Percentiles rank a stretch among this genome's conserved stretches.
Conservation (phyloP, 768 basidiomycete species). For the Hygrocybe punicea region DNA sequence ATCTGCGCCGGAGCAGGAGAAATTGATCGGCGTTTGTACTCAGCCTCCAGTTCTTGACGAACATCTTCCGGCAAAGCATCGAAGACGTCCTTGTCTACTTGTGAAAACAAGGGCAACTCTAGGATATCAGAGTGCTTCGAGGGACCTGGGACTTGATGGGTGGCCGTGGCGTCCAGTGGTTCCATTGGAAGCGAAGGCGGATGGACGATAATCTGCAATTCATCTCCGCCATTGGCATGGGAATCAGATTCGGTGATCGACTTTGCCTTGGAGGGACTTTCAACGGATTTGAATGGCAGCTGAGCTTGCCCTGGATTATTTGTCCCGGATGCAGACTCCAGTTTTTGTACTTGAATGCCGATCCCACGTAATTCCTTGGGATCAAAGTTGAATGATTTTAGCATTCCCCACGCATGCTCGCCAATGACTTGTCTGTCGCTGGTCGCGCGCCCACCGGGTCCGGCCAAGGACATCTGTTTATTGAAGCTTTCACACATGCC, state of each 20-base stretch:
- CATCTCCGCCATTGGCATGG: background rate
- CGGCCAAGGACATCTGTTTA: slow-evolving; percentile 62
- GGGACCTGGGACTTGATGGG: slow-evolving; percentile 17
- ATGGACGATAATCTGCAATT: slow-evolving; percentile 16
- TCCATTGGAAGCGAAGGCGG: slow-evolving; percentile 17
- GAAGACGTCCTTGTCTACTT: slow-evolving; percentile 68
- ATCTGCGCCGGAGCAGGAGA: slow-evolving; percentile 40
- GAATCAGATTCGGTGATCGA: background rate
- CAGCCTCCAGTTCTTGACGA: slow-evolving; percentile 62
- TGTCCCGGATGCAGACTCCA: slow-evolving; percentile 51
- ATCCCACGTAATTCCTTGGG: slow-evolving; percentile 87
- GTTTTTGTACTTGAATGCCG: slow-evolving; percentile 86
- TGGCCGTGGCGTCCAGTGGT: slow-evolving; percentile 5
- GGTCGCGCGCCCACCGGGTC: slow-evolving; percentile 64
- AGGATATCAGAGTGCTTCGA: slow-evolving; percentile 10
- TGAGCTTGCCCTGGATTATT: slow-evolving; percentile 51
- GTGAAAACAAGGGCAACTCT: slow-evolving; percentile 68
- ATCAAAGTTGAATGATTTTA: slow-evolving; percentile 72
- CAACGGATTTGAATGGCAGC: slow-evolving; percentile 51
- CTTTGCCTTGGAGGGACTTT: slow-evolving; percentile 9
- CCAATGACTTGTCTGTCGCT: slow-evolving; percentile 71
- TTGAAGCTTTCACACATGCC: slow-evolving; percentile 80
- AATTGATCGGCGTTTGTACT: slow-evolving; percentile 59
- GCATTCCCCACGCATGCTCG: slow-evolving; percentile 69
- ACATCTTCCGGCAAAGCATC: slow-evolving; percentile 69